Evolutionary conservation across 768 basidiomycete genomes (phyloP), one percentile per base, ranked within the genome.

Genomic region (Phanerodontia chrysosporium): DNA sequence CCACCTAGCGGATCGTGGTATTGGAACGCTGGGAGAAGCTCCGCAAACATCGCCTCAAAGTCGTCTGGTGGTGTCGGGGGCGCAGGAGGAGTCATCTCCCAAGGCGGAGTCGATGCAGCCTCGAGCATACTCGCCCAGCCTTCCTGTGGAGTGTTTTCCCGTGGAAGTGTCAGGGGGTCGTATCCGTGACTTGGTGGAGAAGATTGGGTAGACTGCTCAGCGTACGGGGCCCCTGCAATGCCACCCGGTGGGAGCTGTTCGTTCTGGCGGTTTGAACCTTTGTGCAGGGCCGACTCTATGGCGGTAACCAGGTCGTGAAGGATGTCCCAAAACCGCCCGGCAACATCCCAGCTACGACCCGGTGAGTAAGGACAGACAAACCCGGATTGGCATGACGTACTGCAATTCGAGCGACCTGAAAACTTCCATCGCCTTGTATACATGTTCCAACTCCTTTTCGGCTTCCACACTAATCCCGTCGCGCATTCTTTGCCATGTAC

Each of bases 401-500:
- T 10, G 25, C 24, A 12, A 24, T 9, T 10, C 46, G 46, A 48
- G 10, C 6, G 46, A 48, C 25, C 25, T 55, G 9, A 67, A 32
- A 28, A 67, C 10, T n/a, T 72, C 65, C 67, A 83, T 74, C 63
- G 82, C 83, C 55, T 76, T 77, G 57, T 78, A 71, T 22, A 86
- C 78, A 59, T 85, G 82, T n/a, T 70, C 69, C 67, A 83, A 75
- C 49, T 83, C 80, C 51, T 73, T 72, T 10, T 67, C 65, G 1
- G 78, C 65, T 59, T 83, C 80, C 7, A 65, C 67, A 4, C 66
- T 65, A 18, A 75, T 59, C 7, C 83, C 76, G 27, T 71, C 72
- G 51, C 73, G 74, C 63, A 76, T 80, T 52, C 74, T 79, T 45
- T 74, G 81, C 84, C 78, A 85, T 16, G 85, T 75, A 39, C 81